Base-by-base conservation (phyloP, 805 yeast species). In the Gaillardinia entomophila region DNA sequence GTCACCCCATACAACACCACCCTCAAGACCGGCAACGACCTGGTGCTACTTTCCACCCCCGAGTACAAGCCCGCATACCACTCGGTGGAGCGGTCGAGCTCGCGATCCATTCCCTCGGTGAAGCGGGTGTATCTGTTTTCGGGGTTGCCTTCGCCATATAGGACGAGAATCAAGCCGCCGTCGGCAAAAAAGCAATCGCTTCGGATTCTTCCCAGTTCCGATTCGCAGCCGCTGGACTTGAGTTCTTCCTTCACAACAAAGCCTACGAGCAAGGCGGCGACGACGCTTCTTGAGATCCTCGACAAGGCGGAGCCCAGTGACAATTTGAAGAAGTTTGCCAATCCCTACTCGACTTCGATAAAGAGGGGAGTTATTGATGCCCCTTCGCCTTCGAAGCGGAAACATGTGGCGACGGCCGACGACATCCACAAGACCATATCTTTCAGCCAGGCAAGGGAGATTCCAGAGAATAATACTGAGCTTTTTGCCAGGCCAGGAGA, bases 211-310 rank as follows among this genome's bases (percentile, higher is more conserved):
- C n/a, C 32, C 19, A 20, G 33, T 35, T n/a, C 31, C 16, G 25
- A 24, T 27, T 28, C 11, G 19, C 39, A 12, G 20, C 40, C 16
- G 18, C 28, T 15, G 5, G 30, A 32, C 16, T 20, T 22, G 23
- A 38, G 26, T 15, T 4, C 37, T 15, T 12, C 32, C 3, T 16
- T 34, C 10, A 24, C 29, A 12, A 36, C 43, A 31, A 55, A 57
- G 38, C 59, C 56, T 36, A 34, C 67, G 33, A 70, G 75, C 39
- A 62, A 59, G 23, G 66, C 78, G 0, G 79, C 79, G 1, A 56
- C 71, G 32, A 68, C 77, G 1, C 51, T 73, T 30, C 47, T 73
- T 27, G 68, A 76, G 3, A 51, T 70, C 27, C 44, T 71, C n/a
- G 66, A 62, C 22, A 47, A 45, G n/a, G 43, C 46, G 6, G 49